These are phyloP conservation scores for Ziziphus jujuba DNA, from an alignment of 306 rosid species.

Conservation along the genomic window DNA sequence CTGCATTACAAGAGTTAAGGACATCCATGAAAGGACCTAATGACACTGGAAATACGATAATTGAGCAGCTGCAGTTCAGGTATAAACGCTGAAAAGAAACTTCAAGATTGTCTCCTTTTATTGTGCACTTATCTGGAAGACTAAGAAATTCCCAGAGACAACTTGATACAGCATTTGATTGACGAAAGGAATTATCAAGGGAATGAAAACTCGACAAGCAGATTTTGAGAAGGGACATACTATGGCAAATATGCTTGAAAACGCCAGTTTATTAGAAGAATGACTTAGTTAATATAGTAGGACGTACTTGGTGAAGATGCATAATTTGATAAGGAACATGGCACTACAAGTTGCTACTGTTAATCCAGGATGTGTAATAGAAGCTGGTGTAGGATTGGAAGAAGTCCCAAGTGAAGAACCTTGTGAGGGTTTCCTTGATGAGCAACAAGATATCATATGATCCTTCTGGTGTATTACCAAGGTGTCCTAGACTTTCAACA, in stretches of 20 bases:
- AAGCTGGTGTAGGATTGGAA: constrained; percentile 6
- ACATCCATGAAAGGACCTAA: neutral
- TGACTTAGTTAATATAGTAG: too few species aligned
- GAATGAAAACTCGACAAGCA: neutral
- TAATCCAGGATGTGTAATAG: neutral
- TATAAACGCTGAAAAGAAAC: neutral
- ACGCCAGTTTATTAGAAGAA: constrained; percentile 1
- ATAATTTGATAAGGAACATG: constrained; percentile 23
- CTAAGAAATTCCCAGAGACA: neutral
- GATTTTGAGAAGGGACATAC: neutral
- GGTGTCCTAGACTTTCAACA: constrained; percentile 15
- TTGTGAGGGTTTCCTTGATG: constrained; percentile 3
- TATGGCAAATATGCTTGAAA: constrained; percentile 4
- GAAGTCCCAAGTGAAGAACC: neutral
- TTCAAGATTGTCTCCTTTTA: constrained; percentile 9
- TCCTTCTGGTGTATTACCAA: neutral
- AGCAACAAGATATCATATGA: neutral
- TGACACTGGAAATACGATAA: neutral
- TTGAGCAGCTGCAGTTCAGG: constrained; percentile 16
- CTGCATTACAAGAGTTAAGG: constrained; percentile 22
- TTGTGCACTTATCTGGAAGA: constrained; percentile 22
- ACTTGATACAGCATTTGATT: constrained; percentile 9
- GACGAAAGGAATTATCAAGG: constrained; percentile 12
- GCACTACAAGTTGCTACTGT: neutral
- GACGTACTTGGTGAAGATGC: constrained; percentile 6